phyloP scores from a whole-genome alignment of 2,329 filamentous ascomycete species.

The Xylaria sp. region DNA sequence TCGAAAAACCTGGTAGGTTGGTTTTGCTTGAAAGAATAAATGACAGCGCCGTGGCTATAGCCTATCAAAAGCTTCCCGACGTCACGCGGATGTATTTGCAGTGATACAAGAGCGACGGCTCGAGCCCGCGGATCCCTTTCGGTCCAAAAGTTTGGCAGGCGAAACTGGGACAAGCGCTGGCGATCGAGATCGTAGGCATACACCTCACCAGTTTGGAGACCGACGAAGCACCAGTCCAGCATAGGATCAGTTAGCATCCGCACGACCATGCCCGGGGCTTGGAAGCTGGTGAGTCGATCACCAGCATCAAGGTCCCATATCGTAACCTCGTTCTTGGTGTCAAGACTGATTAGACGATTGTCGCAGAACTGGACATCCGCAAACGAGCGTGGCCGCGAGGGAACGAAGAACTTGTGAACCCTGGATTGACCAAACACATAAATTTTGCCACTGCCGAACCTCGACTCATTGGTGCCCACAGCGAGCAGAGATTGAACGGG shows the following conservation, averaged over 20 bases:
- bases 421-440: constrained; percentile 88
- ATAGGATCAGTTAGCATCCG: constrained; percentile 85
- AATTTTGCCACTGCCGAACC: constrained; percentile 86
- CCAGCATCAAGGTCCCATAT: constrained; percentile 84
- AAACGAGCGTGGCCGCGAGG: constrained; percentile 79
- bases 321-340: constrained; percentile 85
- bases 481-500: constrained; percentile 93
- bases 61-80: constrained; percentile 91
- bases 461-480: constrained; percentile 87
- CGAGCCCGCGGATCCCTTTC: constrained; percentile 75
- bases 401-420: constrained; percentile 78
- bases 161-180: constrained; percentile 77
- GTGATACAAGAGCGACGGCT: constrained; percentile 71
- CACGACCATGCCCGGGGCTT: constrained; percentile 80
- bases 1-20: constrained; percentile 81
- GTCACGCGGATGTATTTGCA: constrained; percentile 90
- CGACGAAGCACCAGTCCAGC: constrained; percentile 92
- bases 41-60: constrained; percentile 87
- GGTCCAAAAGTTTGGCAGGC: constrained; percentile 87
- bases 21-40: constrained; percentile 96
- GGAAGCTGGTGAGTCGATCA: constrained; percentile 73
- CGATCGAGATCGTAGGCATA: constrained; percentile 94
- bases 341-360: constrained; percentile 85
- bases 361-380: constrained; percentile 84
- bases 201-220: constrained; percentile 83